Percentiles rank a stretch among this genome's conserved stretches.
These are phyloP conservation scores for Termitomyces sp. DNA, from an alignment of 768 basidiomycete species.

Conservation along the genomic window DNA sequence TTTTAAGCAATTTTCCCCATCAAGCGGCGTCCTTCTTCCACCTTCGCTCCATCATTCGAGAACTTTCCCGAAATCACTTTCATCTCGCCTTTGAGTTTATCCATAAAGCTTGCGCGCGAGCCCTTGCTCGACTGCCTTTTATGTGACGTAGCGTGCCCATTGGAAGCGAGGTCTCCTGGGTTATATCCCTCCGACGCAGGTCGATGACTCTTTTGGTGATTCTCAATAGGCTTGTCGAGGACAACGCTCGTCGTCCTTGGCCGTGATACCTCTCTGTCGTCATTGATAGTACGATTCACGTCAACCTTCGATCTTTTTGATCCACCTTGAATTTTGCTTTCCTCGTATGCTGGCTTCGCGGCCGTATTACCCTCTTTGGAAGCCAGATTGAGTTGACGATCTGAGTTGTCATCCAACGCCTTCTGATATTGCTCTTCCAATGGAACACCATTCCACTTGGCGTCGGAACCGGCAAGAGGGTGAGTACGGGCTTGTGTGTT, in stretches of 20 bases:
- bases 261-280: background rate
- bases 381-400: conserved; percentile 11
- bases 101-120: conserved; percentile 21
- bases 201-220: background rate
- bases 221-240: background rate
- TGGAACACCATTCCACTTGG: conserved; percentile 15
- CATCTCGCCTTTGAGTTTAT: conserved; percentile 35
- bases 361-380: background rate
- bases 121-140: background rate
- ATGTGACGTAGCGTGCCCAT: background rate
- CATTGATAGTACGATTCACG: background rate
- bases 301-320: background rate
- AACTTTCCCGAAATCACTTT: conserved; percentile 34
- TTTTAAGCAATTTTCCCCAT: conserved; percentile 20
- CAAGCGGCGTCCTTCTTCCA: conserved; percentile 31
- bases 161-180: background rate
- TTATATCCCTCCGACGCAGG: background rate
- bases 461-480: conserved; percentile 12
- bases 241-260: conserved; percentile 1
- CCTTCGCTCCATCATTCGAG: conserved; percentile 27
- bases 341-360: background rate
- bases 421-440: conserved; percentile 14
- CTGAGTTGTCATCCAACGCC: conserved; percentile 14
- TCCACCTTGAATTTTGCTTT: background rate
- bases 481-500: conserved; percentile 14